Evolutionary conservation across 495 filamentous ascomycete genomes (phyloP), one percentile per base, ranked within the genome.

Genomic region (Penicillium alfredii): DNA sequence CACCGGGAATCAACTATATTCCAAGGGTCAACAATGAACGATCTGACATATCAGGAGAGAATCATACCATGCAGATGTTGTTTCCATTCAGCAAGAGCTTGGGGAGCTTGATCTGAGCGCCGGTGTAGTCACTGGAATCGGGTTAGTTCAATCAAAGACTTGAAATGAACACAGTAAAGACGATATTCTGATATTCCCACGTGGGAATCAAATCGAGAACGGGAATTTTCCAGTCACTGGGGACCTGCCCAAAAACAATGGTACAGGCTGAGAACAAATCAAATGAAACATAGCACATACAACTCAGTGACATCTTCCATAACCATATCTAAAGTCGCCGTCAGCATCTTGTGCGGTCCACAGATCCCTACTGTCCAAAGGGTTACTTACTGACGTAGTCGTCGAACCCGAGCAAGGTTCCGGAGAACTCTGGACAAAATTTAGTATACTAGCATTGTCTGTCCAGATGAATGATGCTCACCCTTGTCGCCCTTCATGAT

Each of bases 401-500:
- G 60, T 98, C 92, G 51, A 96, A 98, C 2, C 92, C 92, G 21
- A 94, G 74, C 14, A 98, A 69, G 4, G 86, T 96, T 25, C 92
- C 92, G 35, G 84, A 80, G 66, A 97, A 97, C 58, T 98, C 92
- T 97, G 47, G 3, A 38, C 29, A 13, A 36, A 34, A 5, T 33
- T 68, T 17, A 61, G 52, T 35, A 37, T 15, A 21, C 17, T 21
- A 8, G 21, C 25, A 10, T 17, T 13, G 14, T 11, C 6, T 5
- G 5, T 12, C 16, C 15, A 37, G 1, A 11, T 9, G 9, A 24
- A 36, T 29, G 4, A 14, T 7, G 25, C 51, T 46, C 58, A 83
- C 92, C 92, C 71, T 96, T 96, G 62, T 96, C 92, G 43, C 88
- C 86, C 67, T 97, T 96, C 92, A 97, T 97, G 61, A 98, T 77